Evolutionary conservation across 257 asterid genomes (phyloP).

Genomic region (Solanum pinnatisectum): DNA sequence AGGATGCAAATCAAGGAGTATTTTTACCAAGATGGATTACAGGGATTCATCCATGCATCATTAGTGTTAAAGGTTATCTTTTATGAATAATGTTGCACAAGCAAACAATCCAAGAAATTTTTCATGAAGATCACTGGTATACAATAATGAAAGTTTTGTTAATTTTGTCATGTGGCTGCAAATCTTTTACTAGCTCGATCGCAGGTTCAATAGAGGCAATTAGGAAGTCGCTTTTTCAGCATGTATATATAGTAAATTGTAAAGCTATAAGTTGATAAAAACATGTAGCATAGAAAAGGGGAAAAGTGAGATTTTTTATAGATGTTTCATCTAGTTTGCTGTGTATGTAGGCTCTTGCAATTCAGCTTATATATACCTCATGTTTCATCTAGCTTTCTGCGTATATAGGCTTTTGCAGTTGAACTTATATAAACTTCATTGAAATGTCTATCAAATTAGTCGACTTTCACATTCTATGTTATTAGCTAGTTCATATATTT

Average conservation of each 20-base stretch:
- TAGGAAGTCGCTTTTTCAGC: not conserved
- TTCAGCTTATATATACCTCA: not conserved
- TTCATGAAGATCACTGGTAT: not conserved
- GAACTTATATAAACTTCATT: too few species aligned
- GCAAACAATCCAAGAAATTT: not conserved
- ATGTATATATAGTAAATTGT: constrained; percentile 11
- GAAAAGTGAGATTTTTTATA: not conserved
- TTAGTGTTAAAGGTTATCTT: not conserved
- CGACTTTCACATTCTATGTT: not conserved
- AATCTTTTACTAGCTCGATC: not conserved
- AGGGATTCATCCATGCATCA: constrained; percentile 4
- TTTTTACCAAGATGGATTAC: constrained; percentile 60
- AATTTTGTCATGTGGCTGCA: not conserved
- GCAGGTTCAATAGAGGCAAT: not conserved
- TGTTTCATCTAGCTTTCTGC: not conserved
- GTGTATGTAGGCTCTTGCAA: not conserved
- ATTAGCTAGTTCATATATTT: not conserved
- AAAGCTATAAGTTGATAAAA: not conserved
- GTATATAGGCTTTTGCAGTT: not conserved
- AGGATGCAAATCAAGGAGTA: constrained; percentile 80
- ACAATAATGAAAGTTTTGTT: not conserved
- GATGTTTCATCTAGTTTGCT: not conserved
- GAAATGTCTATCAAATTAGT: too few species aligned
- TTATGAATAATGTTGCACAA: not conserved
- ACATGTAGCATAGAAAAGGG: not conserved